A percentile compares a stretch with the other conserved stretches of the same genome.
Evolutionary conservation across 2,329 filamentous ascomycete genomes (phyloP).

Genomic region (Peltaster fructicola): DNA sequence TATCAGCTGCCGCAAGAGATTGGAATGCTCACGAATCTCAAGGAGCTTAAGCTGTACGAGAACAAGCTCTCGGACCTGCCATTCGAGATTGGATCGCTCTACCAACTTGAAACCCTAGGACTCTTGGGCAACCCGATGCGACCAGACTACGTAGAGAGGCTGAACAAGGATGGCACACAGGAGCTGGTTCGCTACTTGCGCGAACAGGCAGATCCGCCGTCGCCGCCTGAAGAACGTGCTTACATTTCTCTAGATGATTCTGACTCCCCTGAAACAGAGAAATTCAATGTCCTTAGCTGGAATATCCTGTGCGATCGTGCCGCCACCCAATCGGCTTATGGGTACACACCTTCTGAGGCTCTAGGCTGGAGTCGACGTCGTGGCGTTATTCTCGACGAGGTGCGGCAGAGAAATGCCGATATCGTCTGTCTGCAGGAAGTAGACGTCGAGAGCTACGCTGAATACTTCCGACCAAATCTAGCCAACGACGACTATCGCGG

Average conservation of each 20-base stretch:
- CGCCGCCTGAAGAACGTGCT: constrained; percentile 58
- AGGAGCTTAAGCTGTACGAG: constrained; percentile 72
- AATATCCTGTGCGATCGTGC: constrained; percentile 94
- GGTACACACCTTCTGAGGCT: constrained; percentile 70
- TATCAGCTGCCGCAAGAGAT: constrained; percentile 71
- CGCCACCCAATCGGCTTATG: constrained; percentile 68
- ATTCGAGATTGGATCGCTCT: constrained; percentile 73
- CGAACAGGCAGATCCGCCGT: constrained; percentile 53
- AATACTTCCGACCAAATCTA: constrained; percentile 74
- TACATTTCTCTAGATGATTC: constrained; percentile 55
- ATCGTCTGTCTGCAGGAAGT: constrained; percentile 90
- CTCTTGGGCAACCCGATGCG: constrained; percentile 83
- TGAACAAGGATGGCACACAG: constrained; percentile 76
- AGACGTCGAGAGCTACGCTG: constrained; percentile 78
- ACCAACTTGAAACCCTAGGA: constrained; percentile 73
- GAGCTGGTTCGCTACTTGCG: constrained; percentile 67
- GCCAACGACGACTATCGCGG: constrained; percentile 84
- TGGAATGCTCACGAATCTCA: constrained; percentile 89
- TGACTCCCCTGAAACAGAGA: constrained; percentile 33
- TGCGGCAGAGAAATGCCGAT: constrained; percentile 64
- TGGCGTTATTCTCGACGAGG: constrained; percentile 65
- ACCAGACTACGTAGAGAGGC: constrained; percentile 52
- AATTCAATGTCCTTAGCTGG: constrained; percentile 76
- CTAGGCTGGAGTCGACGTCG: constrained; percentile 77
- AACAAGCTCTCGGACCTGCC: constrained; percentile 73